Evolutionary conservation across 2,329 filamentous ascomycete genomes (phyloP).

Genomic region (Ceratocystis eucalypticola): DNA sequence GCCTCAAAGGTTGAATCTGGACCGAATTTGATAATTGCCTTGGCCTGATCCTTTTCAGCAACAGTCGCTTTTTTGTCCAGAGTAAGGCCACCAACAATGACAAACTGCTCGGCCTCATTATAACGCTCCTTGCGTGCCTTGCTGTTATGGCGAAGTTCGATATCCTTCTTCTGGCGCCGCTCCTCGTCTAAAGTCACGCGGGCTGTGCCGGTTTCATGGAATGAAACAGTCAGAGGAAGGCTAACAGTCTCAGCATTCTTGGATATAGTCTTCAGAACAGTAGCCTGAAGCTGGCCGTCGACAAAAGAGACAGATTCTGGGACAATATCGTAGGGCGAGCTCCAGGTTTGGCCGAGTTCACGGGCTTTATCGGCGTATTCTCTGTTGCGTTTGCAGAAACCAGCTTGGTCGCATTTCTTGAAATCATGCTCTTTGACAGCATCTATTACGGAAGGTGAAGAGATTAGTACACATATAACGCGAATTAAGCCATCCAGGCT

Average conservation of each 20-base stretch:
- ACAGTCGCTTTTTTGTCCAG: constrained; percentile 59
- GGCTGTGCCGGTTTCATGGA: constrained; percentile 78
- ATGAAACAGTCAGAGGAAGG: constrained; percentile 72
- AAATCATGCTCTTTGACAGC: constrained; percentile 92
- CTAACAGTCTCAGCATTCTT: constrained; percentile 52
- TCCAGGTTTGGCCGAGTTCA: constrained; percentile 53
- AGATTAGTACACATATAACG: neutral
- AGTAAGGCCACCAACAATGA: constrained; percentile 67
- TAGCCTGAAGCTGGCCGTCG: constrained; percentile 65
- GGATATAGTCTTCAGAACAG: constrained; percentile 66
- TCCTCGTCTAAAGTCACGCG: constrained; percentile 87
- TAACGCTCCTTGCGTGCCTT: constrained; percentile 81
- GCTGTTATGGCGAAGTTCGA: constrained; percentile 75
- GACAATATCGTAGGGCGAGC: constrained; percentile 66
- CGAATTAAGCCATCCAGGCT: neutral
- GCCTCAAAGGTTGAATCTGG: constrained; percentile 64
- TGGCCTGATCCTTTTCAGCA: constrained; percentile 48
- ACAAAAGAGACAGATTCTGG: constrained; percentile 60
- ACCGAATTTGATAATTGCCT: constrained; percentile 69
- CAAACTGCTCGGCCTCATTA: constrained; percentile 79
- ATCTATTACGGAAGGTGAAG: constrained; percentile 34
- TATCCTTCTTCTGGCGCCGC: constrained; percentile 74
- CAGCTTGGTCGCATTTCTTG: constrained; percentile 90
- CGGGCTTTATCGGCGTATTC: constrained; percentile 69
- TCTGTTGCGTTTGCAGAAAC: constrained; percentile 93